Evolutionary conservation across 208 protist genomes (phyloP).

Genomic region (Acanthamoeba lenticulata): DNA sequence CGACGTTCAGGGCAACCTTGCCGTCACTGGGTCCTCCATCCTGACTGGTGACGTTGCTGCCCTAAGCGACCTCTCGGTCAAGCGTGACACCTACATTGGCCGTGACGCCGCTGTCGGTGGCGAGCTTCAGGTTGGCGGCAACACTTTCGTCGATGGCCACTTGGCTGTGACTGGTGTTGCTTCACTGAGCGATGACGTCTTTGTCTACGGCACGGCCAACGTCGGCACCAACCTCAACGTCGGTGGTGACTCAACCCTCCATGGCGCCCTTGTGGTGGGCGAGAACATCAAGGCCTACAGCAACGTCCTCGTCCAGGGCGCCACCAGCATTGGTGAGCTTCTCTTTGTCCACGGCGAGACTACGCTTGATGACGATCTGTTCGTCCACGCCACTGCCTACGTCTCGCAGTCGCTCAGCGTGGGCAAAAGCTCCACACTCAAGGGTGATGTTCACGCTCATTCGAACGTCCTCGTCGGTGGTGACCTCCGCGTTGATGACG

Average conservation of each 20-base stretch:
- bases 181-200: neutral
- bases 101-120: neutral
- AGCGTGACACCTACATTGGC: neutral
- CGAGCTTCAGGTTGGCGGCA: neutral
- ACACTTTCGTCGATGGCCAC: neutral
- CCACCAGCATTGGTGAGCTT: too few species aligned
- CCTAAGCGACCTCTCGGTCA: neutral
- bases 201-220: neutral
- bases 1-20: too few species aligned
- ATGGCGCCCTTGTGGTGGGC: neutral
- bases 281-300: neutral
- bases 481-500: neutral
- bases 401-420: neutral
- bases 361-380: neutral
- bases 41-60: neutral
- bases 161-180: neutral
- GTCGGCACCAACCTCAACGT: neutral
- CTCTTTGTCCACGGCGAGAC: neutral
- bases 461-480: neutral
- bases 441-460: too few species aligned
- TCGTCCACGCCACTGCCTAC: neutral
- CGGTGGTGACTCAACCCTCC: neutral
- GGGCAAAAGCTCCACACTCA: neutral
- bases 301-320: too few species aligned
- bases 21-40: neutral